These are phyloP conservation scores for Macrotyloma uniflorum DNA, from an alignment of 306 rosid species.

Conservation along the genomic window DNA sequence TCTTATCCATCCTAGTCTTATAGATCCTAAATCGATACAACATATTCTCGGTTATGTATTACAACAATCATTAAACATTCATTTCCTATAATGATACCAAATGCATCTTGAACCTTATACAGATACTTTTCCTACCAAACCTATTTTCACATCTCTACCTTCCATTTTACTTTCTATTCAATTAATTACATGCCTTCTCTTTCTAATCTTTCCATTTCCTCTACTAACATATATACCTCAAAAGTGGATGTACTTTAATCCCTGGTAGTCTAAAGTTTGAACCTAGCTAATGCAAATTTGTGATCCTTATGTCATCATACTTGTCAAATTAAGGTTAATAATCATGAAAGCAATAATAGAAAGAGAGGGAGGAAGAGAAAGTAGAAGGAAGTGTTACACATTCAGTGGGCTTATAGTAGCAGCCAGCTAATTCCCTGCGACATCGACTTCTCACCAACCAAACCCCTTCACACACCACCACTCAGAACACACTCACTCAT, in stretches of 20 bases:
- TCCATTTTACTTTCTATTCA: too few species aligned
- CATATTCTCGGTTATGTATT: too few species aligned
- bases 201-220: not conserved
- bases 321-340: not conserved
- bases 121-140: too few species aligned
- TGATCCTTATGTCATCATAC: not conserved
- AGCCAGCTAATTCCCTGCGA: constrained; percentile 70
- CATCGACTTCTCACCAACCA: constrained; percentile 63
- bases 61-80: too few species aligned
- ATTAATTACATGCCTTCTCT: not conserved
- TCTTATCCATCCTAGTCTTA: too few species aligned
- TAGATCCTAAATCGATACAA: too few species aligned
- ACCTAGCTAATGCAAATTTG: not conserved
- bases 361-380: not conserved
- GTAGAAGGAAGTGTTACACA: not conserved
- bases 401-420: constrained; percentile 64
- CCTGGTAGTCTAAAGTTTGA: not conserved
- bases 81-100: too few species aligned
- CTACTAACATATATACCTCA: not conserved
- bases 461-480: not conserved
- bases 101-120: too few species aligned
- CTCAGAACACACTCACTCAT: not conserved
- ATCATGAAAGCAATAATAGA: constrained; percentile 4
- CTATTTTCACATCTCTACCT: too few species aligned
- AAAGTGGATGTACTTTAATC: not conserved